Evolutionary conservation across 495 filamentous ascomycete species (phyloP), one percentile per base, ranked within the genome.

Genomic region (Tetracladium setigerum): DNA sequence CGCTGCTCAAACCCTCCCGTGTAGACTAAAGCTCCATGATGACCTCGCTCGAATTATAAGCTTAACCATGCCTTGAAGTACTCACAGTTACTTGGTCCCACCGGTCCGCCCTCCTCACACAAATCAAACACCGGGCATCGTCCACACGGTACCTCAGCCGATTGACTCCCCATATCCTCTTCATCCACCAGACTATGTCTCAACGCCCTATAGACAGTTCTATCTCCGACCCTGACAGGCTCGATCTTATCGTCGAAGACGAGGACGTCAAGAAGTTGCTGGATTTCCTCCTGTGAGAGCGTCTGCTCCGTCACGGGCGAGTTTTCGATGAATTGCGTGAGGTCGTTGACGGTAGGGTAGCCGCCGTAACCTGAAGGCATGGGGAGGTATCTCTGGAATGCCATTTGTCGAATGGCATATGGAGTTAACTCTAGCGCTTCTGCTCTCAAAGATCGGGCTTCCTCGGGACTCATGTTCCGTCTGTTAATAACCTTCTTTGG

Each of bases 71-170:
- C 75, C 44, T 81, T 72, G 58, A 94, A 96, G 57, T 97, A 98
- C 35, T 88, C 84, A 62, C 92, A 98, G 41, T 77, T 95, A 46
- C 82, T 84, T 1, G 92, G 87, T 60, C 82, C 92, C 30, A 97
- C 87, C 8, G 85, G 84, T 1, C 89, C 89, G 5, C 84, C 89
- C 44, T 92, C 86, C 39, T 83, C 83, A 64, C 92, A 98, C 15
- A 95, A 70, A 33, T 84, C 79, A 66, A 95, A 94, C n/a, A 96
- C 92, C 0, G 94, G 92, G 62, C 92, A 98, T 50, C 78, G 71
- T 13, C 89, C 91, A 69, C 92, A 98, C 7, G 92, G 92, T 2
- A 82, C 81, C 55, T 95, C 88, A 1, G 84, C 92, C 58, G 94
- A 79, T 41, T 56, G 60, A 37, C 59, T 61, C 22, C 33, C 62